These are phyloP conservation scores for Combretum micranthum DNA, from an alignment of 345 rosid genomes.

Conservation along the genomic window DNA sequence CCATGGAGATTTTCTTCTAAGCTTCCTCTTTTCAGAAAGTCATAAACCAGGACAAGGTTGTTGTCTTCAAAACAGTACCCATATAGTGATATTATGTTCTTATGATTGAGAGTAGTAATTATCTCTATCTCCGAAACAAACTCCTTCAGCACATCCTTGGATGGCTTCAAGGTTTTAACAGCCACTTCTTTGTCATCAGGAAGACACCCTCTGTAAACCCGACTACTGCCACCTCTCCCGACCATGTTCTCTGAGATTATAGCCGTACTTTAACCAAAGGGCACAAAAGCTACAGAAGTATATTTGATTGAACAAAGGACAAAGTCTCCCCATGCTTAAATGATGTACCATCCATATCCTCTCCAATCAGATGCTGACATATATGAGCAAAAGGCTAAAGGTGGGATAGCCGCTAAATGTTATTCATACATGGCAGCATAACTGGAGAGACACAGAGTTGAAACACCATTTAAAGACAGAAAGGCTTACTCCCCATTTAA, in stretches of 20 bases:
- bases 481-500: not conserved
- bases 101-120: constrained; percentile 66
- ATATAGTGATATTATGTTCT: constrained; percentile 67
- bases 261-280: not conserved
- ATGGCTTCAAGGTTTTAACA: constrained; percentile 76
- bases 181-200: constrained; percentile 91
- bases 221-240: constrained; percentile 93
- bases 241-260: constrained; percentile 58
- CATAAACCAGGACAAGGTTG: constrained; percentile 68
- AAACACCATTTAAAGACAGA: not conserved
- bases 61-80: constrained; percentile 77
- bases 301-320: too few species aligned
- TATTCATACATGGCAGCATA: too few species aligned
- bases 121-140: constrained; percentile 76
- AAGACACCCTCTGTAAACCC: constrained; percentile 75
- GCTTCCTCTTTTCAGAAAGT: constrained; percentile 86
- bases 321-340: too few species aligned
- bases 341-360: too few species aligned
- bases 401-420: too few species aligned
- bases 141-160: constrained; percentile 56
- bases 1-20: constrained; percentile 94
- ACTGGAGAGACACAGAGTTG: not conserved
- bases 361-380: too few species aligned
- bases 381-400: too few species aligned
- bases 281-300: not conserved